A percentile compares a stretch with the other conserved stretches of the same genome.
Conservation (phyloP, 176 grass and related monocot genomes). For the Eremochloa ophiuroides region DNA sequence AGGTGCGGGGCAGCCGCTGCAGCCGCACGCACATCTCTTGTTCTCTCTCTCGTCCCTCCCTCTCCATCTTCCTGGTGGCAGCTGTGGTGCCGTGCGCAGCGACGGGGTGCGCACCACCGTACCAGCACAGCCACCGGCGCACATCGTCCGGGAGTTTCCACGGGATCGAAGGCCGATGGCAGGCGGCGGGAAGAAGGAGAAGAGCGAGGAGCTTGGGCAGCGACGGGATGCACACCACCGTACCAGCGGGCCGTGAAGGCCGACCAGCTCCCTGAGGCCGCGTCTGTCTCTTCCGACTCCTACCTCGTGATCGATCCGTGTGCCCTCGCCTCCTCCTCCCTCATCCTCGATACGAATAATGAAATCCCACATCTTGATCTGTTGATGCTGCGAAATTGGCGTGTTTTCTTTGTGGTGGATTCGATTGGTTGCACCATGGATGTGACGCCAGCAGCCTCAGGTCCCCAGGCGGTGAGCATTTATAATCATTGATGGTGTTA, state of each 20-base stretch:
- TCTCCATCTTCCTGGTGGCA: too few species aligned
- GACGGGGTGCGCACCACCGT: too few species aligned
- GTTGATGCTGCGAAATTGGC: neutral
- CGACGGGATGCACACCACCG: conserved; percentile 76
- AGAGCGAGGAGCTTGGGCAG: conserved; percentile 56
- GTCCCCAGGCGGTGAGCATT: conserved; percentile 68
- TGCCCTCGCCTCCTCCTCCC: neutral
- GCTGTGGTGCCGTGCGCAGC: too few species aligned
- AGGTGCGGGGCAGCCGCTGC: too few species aligned
- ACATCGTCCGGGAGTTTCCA: too few species aligned
- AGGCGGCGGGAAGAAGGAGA: conserved; percentile 47
- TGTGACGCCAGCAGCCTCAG: conserved; percentile 50
- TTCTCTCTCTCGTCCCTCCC: too few species aligned
- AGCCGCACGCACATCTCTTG: too few species aligned
- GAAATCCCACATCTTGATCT: neutral
- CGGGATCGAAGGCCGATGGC: conserved; percentile 11
- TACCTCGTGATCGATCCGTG: conserved; percentile 62
- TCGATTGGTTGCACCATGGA: conserved; percentile 37
- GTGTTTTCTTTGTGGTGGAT: neutral
- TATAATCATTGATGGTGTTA: neutral
- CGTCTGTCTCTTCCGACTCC: conserved; percentile 16
- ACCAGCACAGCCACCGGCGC: too few species aligned
- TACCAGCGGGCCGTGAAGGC: conserved; percentile 64
- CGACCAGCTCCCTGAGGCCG: conserved; percentile 34
- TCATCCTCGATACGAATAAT: neutral